Evolutionary conservation across 768 basidiomycete species (phyloP).

Genomic region (Leccinum subtestaceum): DNA sequence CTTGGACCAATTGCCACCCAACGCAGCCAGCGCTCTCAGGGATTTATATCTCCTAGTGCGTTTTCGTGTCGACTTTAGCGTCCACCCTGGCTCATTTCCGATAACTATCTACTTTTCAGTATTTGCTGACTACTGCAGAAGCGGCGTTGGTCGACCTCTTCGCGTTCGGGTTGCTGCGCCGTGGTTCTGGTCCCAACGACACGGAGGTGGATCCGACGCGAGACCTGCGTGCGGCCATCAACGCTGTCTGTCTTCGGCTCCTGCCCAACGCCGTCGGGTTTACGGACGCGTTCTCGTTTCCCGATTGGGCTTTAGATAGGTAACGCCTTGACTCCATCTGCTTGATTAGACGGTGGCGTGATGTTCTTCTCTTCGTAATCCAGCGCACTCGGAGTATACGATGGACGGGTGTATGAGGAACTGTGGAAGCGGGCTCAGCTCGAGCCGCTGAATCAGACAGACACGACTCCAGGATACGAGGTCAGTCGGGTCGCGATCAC

Average conservation of each 20-base stretch:
- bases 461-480: constrained; percentile 55
- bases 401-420: constrained; percentile 68
- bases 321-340: constrained; percentile 13
- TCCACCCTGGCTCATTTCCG: neutral
- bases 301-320: constrained; percentile 76
- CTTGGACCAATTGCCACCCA: constrained; percentile 21
- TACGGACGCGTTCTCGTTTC: constrained; percentile 71
- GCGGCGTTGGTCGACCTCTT: constrained; percentile 56
- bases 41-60: constrained; percentile 28
- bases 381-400: constrained; percentile 60
- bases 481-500: constrained; percentile 26
- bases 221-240: constrained; percentile 49
- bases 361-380: neutral
- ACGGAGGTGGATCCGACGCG: constrained; percentile 41
- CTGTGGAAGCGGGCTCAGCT: constrained; percentile 56
- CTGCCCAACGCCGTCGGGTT: constrained; percentile 66
- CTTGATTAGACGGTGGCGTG: neutral
- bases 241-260: constrained; percentile 46
- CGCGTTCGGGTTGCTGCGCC: constrained; percentile 46
- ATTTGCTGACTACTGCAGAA: constrained; percentile 58
- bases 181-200: constrained; percentile 3
- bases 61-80: constrained; percentile 3
- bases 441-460: constrained; percentile 57
- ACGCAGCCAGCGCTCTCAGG: constrained; percentile 20
- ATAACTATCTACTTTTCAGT: constrained; percentile 38